Evolutionary conservation across 129 eudicot genomes (phyloP).

Genomic region (Arctium lappa): DNA sequence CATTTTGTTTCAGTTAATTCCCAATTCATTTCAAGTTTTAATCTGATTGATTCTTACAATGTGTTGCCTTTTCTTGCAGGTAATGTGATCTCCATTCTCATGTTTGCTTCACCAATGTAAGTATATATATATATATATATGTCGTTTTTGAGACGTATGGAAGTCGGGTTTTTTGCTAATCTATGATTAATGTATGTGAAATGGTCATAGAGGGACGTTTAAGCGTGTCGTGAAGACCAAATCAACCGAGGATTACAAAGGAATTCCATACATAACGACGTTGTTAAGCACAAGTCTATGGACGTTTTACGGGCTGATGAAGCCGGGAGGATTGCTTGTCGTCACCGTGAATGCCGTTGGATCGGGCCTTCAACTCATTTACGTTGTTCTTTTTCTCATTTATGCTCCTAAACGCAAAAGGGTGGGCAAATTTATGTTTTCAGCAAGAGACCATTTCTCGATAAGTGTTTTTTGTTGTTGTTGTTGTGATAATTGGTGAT

Average conservation of each 20-base stretch:
- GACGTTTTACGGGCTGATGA: slow-evolving; percentile 52
- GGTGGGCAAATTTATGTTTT: slow-evolving; percentile 13
- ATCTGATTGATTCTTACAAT: neutral
- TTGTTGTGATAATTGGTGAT: neutral
- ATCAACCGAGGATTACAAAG: slow-evolving; percentile 49
- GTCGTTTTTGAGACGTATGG: neutral
- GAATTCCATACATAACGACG: slow-evolving; percentile 42
- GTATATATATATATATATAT: neutral
- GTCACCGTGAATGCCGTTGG: slow-evolving; percentile 48
- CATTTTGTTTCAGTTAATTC: neutral
- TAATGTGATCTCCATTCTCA: slow-evolving; percentile 45
- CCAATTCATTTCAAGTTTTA: neutral
- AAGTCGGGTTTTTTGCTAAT: neutral
- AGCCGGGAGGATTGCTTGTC: slow-evolving; percentile 44
- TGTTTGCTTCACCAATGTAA: slow-evolving; percentile 56
- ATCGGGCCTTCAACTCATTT: slow-evolving; percentile 31
- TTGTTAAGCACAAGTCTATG: slow-evolving; percentile 45
- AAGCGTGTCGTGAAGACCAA: slow-evolving; percentile 41
- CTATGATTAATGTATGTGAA: neutral
- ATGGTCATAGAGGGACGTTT: slow-evolving; percentile 35
- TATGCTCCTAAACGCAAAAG: slow-evolving; percentile 38
- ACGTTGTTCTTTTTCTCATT: slow-evolving; percentile 39
- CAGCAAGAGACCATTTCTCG: neutral
- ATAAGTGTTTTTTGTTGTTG: neutral
- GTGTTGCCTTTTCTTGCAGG: slow-evolving; percentile 33